Conservation (phyloP, 441 rosid species). For the Flueggea neowawraea region DNA sequence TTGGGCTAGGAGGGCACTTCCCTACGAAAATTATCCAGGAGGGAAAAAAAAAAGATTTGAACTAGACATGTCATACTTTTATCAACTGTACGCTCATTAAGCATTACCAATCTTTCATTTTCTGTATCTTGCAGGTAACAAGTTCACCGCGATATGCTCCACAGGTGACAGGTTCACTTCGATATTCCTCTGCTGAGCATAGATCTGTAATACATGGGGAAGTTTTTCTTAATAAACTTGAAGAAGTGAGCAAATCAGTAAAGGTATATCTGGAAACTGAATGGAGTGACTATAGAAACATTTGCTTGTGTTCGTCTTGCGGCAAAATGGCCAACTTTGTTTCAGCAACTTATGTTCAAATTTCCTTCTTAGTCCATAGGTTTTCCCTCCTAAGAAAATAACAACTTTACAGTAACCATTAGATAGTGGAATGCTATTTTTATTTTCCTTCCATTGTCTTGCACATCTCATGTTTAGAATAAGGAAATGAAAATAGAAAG, state of each 20-base stretch:
- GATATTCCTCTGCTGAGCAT: conserved; percentile 31
- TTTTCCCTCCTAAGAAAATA: too few relatives aligned
- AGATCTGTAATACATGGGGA: conserved; percentile 37
- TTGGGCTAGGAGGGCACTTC: too few relatives aligned
- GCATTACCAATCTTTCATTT: background rate
- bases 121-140: conserved; percentile 22
- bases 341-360: background rate
- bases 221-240: conserved; percentile 50
- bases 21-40: too few relatives aligned
- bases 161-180: conserved; percentile 46
- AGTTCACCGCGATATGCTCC: conserved; percentile 39
- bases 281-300: background rate
- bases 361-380: background rate
- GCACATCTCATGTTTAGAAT: too few relatives aligned
- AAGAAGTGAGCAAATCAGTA: conserved; percentile 59
- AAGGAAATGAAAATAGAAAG: too few relatives aligned
- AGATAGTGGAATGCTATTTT: too few relatives aligned
- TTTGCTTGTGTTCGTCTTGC: background rate
- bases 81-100: too few relatives aligned
- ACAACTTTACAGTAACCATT: too few relatives aligned
- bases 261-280: conserved; percentile 33
- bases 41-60: too few relatives aligned
- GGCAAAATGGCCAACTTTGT: background rate
- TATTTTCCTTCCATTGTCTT: too few relatives aligned
- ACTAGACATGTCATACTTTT: too few relatives aligned